phyloP scores from a whole-genome alignment of 345 rosid species.

The Eucalyptus camaldulensis region DNA sequence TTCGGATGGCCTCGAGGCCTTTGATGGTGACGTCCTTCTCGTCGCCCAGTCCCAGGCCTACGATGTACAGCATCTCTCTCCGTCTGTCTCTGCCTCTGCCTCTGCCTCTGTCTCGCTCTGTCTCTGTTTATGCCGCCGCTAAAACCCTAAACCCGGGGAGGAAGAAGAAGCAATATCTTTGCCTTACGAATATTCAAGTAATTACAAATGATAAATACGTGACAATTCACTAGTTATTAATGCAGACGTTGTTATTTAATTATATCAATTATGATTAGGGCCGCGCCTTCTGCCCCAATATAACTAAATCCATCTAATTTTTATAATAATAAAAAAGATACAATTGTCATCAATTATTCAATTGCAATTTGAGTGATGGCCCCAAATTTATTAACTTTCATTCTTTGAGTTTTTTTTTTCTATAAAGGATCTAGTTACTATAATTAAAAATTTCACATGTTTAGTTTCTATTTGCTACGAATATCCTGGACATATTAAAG shows the following conservation, averaged over 20 bases:
- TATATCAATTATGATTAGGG: neutral
- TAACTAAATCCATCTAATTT: neutral
- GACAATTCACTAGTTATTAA: neutral
- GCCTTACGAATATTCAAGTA: neutral
- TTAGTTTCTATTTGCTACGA: neutral
- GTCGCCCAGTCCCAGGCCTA: slow-evolving; percentile 80
- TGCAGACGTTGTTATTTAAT: neutral
- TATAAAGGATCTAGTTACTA: neutral
- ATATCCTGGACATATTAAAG: too few species aligned
- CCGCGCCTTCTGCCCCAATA: neutral
- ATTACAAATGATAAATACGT: neutral
- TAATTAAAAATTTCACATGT: neutral
- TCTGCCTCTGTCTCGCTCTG: neutral
- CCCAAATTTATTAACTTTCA: too few species aligned
- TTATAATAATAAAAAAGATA: too few species aligned
- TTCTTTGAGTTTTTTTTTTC: too few species aligned
- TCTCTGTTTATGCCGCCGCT: neutral
- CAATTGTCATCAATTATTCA: too few species aligned
- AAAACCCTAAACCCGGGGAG: neutral
- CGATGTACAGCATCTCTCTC: slow-evolving; percentile 52
- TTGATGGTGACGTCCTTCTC: slow-evolving; percentile 74
- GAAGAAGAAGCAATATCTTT: neutral
- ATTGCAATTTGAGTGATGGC: too few species aligned
- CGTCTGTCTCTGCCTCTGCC: neutral
- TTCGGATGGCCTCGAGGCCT: slow-evolving; percentile 74